phyloP scores from a whole-genome alignment of 2,329 filamentous ascomycete species.

The Xylaria sp. region DNA sequence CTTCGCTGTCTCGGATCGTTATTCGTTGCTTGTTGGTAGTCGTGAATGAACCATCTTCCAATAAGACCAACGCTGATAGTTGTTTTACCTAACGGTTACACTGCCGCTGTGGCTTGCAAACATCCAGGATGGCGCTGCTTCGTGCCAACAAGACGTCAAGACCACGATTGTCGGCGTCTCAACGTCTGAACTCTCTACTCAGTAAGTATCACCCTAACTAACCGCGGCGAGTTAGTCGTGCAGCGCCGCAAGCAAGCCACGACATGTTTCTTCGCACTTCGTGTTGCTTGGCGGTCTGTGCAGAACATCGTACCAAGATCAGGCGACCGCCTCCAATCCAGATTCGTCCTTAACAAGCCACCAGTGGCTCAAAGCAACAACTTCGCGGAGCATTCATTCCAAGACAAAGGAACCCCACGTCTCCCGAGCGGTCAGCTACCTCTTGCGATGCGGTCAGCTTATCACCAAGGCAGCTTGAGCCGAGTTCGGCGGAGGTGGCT shows the following conservation, averaged over 20 bases:
- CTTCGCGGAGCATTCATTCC: constrained; percentile 21
- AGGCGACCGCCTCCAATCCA: constrained; percentile 17
- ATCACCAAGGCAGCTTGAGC: constrained; percentile 11
- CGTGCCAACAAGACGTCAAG: background rate
- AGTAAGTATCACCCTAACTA: background rate
- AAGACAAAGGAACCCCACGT: constrained; percentile 19
- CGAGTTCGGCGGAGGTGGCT: background rate
- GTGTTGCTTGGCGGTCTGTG: constrained; percentile 11
- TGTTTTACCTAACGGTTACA: too few species aligned
- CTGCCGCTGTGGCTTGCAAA: background rate
- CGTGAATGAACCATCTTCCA: too few species aligned
- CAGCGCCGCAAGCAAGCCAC: constrained; percentile 6
- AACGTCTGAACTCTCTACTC: too few species aligned
- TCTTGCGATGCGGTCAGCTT: constrained; percentile 29
- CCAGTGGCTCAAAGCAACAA: constrained; percentile 5
- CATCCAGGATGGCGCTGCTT: too few species aligned
- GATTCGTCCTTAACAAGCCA: constrained; percentile 13
- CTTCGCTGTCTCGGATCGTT: background rate
- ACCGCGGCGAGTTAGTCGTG: background rate
- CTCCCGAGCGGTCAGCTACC: constrained; percentile 7
- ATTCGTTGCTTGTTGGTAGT: background rate
- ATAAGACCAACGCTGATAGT: too few species aligned
- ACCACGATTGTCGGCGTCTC: background rate
- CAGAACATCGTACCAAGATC: constrained; percentile 22
- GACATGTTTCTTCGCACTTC: background rate